Evolutionary conservation across 140 eudicot genomes (phyloP).

Genomic region (Ambrosia hybrid): DNA sequence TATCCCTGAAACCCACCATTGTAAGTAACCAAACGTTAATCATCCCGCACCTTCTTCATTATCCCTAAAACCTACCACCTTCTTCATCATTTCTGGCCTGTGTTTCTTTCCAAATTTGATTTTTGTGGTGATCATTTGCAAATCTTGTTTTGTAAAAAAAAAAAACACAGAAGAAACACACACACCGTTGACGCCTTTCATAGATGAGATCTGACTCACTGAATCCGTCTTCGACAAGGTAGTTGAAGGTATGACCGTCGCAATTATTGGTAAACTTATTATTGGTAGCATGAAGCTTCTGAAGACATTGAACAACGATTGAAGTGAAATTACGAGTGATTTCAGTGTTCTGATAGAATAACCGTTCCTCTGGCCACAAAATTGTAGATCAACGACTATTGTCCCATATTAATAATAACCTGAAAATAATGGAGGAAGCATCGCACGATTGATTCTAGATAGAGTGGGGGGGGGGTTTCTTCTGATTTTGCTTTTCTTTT

Average conservation of each 20-base stretch:
- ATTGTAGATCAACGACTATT: slow-evolving; percentile 95
- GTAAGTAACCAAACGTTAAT: too few relatives aligned
- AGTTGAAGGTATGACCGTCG: slow-evolving; percentile 95
- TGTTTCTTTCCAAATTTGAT: too few relatives aligned
- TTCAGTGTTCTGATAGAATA: slow-evolving; percentile 86
- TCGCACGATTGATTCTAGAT: background rate
- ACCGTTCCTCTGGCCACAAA: slow-evolving; percentile 96
- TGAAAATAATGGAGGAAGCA: slow-evolving; percentile 14
- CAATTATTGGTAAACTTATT: slow-evolving; percentile 95
- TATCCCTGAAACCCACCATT: too few relatives aligned
- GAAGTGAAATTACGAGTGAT: slow-evolving; percentile 89
- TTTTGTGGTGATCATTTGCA: too few relatives aligned
- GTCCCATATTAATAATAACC: slow-evolving; percentile 57
- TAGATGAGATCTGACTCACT: slow-evolving; percentile 46
- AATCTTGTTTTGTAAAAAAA: too few relatives aligned
- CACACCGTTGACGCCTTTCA: background rate
- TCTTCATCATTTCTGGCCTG: too few relatives aligned
- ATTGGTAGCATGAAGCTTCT: slow-evolving; percentile 96
- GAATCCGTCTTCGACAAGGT: slow-evolving; percentile 89
- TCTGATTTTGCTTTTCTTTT: too few relatives aligned
- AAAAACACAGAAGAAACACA: too few relatives aligned
- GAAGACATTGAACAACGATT: slow-evolving; percentile 90
- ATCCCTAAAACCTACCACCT: too few relatives aligned
- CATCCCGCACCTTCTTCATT: too few relatives aligned
- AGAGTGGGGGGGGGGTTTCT: too few relatives aligned